These are phyloP conservation scores for Cubamyces lactineus DNA, from an alignment of 768 basidiomycete genomes.

Conservation along the genomic window DNA sequence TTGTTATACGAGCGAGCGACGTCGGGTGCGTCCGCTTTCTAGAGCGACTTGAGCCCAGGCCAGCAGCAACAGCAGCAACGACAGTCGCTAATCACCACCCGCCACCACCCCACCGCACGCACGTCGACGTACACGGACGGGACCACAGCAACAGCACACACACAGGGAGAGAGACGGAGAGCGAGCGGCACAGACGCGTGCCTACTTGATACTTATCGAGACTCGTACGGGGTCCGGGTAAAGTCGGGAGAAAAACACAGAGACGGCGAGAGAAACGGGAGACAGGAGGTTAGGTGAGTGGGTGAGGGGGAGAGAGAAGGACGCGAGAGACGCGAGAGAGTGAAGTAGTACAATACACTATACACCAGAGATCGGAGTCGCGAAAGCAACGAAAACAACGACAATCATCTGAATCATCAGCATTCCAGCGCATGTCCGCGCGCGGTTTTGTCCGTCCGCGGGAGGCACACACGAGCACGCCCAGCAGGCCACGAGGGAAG, in stretches of 20 bases:
- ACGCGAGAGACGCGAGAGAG: neutral
- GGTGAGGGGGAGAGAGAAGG: neutral
- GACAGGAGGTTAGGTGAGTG: neutral
- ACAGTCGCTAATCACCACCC: too few relatives aligned
- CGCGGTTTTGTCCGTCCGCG: conserved; percentile 19
- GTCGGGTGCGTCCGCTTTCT: too few relatives aligned
- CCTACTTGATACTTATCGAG: too few relatives aligned
- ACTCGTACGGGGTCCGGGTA: neutral
- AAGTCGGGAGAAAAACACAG: too few relatives aligned
- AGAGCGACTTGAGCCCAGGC: too few relatives aligned
- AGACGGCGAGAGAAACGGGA: neutral
- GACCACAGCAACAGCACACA: neutral
- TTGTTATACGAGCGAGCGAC: too few relatives aligned
- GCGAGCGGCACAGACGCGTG: neutral
- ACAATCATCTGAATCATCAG: conserved; percentile 5
- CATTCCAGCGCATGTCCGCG: conserved; percentile 12
- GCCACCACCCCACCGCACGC: neutral
- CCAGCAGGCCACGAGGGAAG: neutral
- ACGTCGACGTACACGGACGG: neutral
- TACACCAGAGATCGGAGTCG: conserved; percentile 12
- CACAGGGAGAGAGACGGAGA: neutral
- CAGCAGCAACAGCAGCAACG: too few relatives aligned
- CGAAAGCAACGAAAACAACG: conserved; percentile 28
- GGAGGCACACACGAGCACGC: conserved; percentile 3
- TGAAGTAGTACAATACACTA: conserved; percentile 16